Percentiles rank a stretch among this genome's conserved stretches.
Conservation (phyloP, 345 rosid genomes). For the Ricinus communis region DNA sequence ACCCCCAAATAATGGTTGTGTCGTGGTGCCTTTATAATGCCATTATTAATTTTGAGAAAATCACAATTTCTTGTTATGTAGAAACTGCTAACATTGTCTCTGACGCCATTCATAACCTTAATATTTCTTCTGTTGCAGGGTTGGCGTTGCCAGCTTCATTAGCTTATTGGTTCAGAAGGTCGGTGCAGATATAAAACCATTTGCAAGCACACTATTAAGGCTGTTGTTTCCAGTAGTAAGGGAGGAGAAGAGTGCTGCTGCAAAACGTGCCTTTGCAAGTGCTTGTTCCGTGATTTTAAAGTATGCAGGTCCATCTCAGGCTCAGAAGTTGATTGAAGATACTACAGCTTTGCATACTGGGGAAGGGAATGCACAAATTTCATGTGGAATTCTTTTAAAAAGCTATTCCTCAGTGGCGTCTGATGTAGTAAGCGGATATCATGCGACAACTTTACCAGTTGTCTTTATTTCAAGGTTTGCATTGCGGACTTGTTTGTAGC, state of each 20-base stretch:
- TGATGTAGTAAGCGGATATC: conserved; percentile 73
- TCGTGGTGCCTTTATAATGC: neutral
- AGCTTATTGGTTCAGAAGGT: conserved; percentile 79
- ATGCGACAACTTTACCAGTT: conserved; percentile 67
- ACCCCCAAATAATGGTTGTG: neutral
- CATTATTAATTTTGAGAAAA: neutral
- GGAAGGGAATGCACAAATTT: conserved; percentile 72
- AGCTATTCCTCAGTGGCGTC: conserved; percentile 74
- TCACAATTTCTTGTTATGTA: neutral
- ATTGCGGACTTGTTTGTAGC: neutral
- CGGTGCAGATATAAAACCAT: conserved; percentile 71
- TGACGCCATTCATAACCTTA: conserved; percentile 3
- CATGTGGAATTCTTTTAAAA: conserved; percentile 82
- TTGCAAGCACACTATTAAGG: conserved; percentile 61
- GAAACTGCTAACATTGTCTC: neutral
- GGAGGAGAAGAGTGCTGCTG: conserved; percentile 78
- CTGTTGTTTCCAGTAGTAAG: conserved; percentile 74
- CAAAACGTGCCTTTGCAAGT: conserved; percentile 89
- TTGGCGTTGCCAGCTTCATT: conserved; percentile 90
- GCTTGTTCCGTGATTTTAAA: conserved; percentile 82
- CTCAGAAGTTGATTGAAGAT: conserved; percentile 80
- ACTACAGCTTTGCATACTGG: conserved; percentile 74
- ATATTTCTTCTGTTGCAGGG: conserved; percentile 48
- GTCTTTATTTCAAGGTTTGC: conserved; percentile 80
- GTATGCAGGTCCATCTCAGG: conserved; percentile 65